Base-by-base conservation (phyloP, 495 filamentous ascomycete genomes). In the Annulohypoxylon nitens region DNA sequence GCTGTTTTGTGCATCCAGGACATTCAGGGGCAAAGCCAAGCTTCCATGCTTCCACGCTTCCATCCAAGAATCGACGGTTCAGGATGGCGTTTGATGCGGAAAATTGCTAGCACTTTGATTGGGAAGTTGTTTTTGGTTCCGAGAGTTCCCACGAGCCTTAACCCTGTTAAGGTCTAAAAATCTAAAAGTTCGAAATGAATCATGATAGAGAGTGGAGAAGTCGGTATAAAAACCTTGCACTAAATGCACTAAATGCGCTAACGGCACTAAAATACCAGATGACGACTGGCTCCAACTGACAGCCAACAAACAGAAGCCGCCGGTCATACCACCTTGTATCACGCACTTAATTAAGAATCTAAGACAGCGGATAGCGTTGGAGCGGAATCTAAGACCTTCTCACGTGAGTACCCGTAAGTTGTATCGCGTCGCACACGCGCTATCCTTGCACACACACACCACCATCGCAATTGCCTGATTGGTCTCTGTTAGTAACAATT, bases 1-100 rank as follows among this genome's bases (percentile, higher is more conserved):
- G 72, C 62, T 75, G 72, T 75, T 75, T 64, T 71, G 71, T 71
- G 72, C 72, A 75, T 67, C 68, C 72, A 75, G 64, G 72, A 67
- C 30, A 30, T 30, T 71, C 72, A 75, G 67, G 72, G 72, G 72
- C 55, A 63, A 57, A 6, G 33, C 23, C 54, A 57, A 33, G 65
- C 39, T 43, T 43, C 39, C 39, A 43, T 3, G 39, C 39, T 43
- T 43, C 39, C 39, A 43, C 36, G 53, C 23, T 39, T 53, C 25
- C 26, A 37, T 53, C 16, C 20, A 23, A 48, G 18, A 47, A 47
- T 47, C 43, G 43, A 57, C 16, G 60, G 34, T n/a, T 58, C 55
- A 50, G 55, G 43, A 66, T 53, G 60, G 62, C 33, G 47, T 61
- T 69, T n/a, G 54, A 26, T 18, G 57, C 71, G 72, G 72, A 75